phyloP scores from a whole-genome alignment of 2,329 filamentous ascomycete species.

The Ophiostoma ulmi region DNA sequence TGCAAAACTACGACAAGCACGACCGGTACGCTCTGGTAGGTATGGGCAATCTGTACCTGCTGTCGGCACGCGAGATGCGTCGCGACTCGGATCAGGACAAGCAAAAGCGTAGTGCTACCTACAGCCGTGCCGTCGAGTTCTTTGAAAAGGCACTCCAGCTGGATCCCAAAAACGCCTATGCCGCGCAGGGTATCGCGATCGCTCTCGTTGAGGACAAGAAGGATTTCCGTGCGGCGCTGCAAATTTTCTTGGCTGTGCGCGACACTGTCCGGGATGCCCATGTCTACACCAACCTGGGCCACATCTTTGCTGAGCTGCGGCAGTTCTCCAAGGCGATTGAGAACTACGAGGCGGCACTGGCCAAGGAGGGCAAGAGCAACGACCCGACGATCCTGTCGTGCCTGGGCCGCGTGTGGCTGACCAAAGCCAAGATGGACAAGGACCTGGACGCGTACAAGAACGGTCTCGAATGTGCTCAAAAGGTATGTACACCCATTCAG shows the following conservation, averaged over 20 bases:
- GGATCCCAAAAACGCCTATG: slow-evolving; percentile 93
- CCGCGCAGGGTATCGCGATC: slow-evolving; percentile 92
- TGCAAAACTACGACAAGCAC: slow-evolving; percentile 93
- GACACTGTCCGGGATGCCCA: slow-evolving; percentile 86
- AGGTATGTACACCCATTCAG: slow-evolving; percentile 32
- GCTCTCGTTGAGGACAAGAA: slow-evolving; percentile 92
- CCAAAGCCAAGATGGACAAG: slow-evolving; percentile 63
- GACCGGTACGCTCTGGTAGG: slow-evolving; percentile 93
- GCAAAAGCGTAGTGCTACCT: slow-evolving; percentile 80
- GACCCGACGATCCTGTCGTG: slow-evolving; percentile 79
- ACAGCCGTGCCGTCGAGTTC: slow-evolving; percentile 91
- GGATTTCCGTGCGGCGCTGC: slow-evolving; percentile 73
- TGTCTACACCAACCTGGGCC: slow-evolving; percentile 87
- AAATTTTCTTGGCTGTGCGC: slow-evolving; percentile 83
- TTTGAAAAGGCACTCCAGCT: slow-evolving; percentile 95
- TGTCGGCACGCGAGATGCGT: slow-evolving; percentile 88
- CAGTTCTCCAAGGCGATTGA: slow-evolving; percentile 92
- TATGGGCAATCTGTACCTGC: slow-evolving; percentile 90
- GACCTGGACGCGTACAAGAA: slow-evolving; percentile 54
- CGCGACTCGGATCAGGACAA: slow-evolving; percentile 84
- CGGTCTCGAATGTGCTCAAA: slow-evolving; percentile 57
- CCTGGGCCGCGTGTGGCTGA: slow-evolving; percentile 80
- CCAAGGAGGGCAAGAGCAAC: slow-evolving; percentile 66
- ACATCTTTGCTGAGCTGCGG: slow-evolving; percentile 83
- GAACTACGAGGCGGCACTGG: slow-evolving; percentile 81